These are phyloP conservation scores for Sclerospora graminicola DNA, from an alignment of 352 stramenopile genomes.

Conservation along the genomic window DNA sequence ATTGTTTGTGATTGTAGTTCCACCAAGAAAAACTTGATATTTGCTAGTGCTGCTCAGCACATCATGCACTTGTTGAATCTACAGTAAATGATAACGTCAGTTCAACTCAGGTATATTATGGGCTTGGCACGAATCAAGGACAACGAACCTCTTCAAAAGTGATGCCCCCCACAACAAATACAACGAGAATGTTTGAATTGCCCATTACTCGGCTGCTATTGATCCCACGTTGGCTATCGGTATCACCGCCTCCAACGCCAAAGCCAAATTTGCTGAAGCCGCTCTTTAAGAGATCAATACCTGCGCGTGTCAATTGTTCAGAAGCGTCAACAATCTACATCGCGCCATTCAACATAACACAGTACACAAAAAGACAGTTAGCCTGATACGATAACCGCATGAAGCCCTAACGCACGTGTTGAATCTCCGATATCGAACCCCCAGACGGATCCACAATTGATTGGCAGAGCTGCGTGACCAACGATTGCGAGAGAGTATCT, in stretches of 20 bases:
- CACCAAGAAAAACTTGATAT: constrained; percentile 58
- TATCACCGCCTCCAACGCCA: constrained; percentile 16
- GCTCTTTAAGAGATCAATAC: constrained; percentile 75
- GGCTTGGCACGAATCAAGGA: neutral
- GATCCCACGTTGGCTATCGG: constrained; percentile 7
- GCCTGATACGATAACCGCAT: too few species aligned
- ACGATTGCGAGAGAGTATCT: constrained; percentile 11
- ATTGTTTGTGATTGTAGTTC: constrained; percentile 65
- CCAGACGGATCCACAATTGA: constrained; percentile 25
- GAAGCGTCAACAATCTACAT: constrained; percentile 61
- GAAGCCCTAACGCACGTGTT: constrained; percentile 47
- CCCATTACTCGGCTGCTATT: constrained; percentile 22
- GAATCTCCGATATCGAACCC: constrained; percentile 23
- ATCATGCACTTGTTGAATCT: constrained; percentile 61
- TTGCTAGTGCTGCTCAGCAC: constrained; percentile 34
- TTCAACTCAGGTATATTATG: neutral
- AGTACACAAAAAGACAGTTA: too few species aligned
- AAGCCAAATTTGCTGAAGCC: constrained; percentile 78
- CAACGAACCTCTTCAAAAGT: constrained; percentile 57
- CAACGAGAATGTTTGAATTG: constrained; percentile 33
- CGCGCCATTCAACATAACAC: neutral
- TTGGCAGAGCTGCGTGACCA: constrained; percentile 41
- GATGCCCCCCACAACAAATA: constrained; percentile 73
- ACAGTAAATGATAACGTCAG: constrained; percentile 2
- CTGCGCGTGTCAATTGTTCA: constrained; percentile 61